Evolutionary conservation across 331 rosid genomes (phyloP).

Genomic region (Phaseolus coccineus): DNA sequence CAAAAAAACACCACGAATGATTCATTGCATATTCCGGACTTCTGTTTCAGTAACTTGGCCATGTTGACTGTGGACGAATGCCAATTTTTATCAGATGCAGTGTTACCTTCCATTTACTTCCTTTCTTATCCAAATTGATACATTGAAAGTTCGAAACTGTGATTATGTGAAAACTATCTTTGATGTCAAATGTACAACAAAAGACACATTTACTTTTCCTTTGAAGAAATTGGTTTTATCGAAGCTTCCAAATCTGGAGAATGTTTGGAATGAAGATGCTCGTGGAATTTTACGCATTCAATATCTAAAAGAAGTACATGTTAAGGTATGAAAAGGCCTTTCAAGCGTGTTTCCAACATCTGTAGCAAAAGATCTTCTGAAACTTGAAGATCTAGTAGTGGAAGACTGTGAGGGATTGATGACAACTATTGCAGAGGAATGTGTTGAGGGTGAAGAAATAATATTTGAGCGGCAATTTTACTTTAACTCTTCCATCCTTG

Average conservation of each 20-base stretch:
- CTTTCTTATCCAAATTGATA: background rate
- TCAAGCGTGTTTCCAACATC: too few relatives aligned
- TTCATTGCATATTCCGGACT: background rate
- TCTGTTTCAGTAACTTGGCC: background rate
- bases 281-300: too few relatives aligned
- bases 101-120: background rate
- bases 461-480: background rate
- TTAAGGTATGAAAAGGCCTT: too few relatives aligned
- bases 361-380: too few relatives aligned
- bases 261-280: conserved; percentile 19
- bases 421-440: too few relatives aligned
- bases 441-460: too few relatives aligned
- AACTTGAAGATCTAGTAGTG: too few relatives aligned
- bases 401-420: too few relatives aligned
- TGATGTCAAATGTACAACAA: background rate
- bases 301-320: too few relatives aligned
- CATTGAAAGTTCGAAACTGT: background rate
- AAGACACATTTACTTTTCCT: background rate
- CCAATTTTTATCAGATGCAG: background rate
- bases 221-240: background rate
- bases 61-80: background rate
- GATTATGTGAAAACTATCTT: background rate
- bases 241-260: background rate
- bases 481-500: conserved; percentile 12
- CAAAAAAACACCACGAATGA: too few relatives aligned